phyloP scores from a whole-genome alignment of 305 asterid species.

The Fraxinus latifolia region DNA sequence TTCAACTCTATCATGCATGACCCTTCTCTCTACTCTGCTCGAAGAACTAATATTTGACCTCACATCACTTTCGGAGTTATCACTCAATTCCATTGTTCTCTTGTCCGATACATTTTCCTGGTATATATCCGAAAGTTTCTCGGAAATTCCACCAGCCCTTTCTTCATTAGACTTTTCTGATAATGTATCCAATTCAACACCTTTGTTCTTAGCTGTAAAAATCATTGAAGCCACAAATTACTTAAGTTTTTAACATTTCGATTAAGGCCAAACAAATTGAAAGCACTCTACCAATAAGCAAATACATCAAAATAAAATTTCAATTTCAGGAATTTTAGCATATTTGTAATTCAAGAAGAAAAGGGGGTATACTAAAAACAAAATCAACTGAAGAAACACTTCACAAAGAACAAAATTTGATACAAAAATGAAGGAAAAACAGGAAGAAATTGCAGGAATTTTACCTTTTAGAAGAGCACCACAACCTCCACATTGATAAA shows the following conservation, averaged over 20 bases:
- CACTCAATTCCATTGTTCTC: slow-evolving; percentile 37
- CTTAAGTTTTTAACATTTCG: slow-evolving; percentile 6
- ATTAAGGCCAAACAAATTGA: neutral
- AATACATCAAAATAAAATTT: neutral
- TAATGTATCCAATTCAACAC: slow-evolving; percentile 48
- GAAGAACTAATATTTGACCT: slow-evolving; percentile 54
- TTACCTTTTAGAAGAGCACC: slow-evolving; percentile 78
- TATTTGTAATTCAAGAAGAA: slow-evolving; percentile 9
- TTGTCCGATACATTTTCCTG: slow-evolving; percentile 38
- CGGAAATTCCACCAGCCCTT: slow-evolving; percentile 28
- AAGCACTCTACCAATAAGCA: neutral
- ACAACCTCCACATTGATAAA: slow-evolving; percentile 79
- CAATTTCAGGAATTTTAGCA: slow-evolving; percentile 16
- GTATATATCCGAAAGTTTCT: slow-evolving; percentile 41
- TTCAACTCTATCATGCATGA: slow-evolving; percentile 32
- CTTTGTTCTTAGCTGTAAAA: slow-evolving; percentile 59
- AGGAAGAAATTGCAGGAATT: neutral
- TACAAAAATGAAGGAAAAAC: neutral
- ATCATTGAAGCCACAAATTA: slow-evolving; percentile 23
- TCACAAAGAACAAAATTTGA: slow-evolving; percentile 18
- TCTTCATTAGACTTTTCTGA: slow-evolving; percentile 58
- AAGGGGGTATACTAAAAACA: neutral
- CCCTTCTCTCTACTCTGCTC: slow-evolving; percentile 42
- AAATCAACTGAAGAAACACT: neutral
- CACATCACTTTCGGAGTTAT: slow-evolving; percentile 54